Evolutionary conservation across 352 stramenopile genomes (phyloP).

Genomic region (Phytopythium montanum): DNA sequence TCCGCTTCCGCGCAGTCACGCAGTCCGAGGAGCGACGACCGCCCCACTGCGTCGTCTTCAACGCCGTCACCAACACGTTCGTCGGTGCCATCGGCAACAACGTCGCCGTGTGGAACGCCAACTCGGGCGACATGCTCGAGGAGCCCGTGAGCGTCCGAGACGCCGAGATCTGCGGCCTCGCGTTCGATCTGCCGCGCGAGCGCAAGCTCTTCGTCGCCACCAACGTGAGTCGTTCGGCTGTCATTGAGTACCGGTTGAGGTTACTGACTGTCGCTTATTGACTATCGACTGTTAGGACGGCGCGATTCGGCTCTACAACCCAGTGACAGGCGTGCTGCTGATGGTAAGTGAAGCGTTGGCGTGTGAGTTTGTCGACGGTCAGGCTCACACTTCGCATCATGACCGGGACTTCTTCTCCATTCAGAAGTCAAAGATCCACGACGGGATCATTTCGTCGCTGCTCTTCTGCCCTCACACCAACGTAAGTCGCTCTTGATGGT

Average conservation of each 20-base stretch:
- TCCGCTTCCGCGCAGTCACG: slow-evolving; percentile 42
- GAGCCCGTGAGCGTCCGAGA: slow-evolving; percentile 43
- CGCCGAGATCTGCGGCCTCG: slow-evolving; percentile 52
- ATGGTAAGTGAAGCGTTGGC: slow-evolving; percentile 20
- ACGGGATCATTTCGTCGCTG: slow-evolving; percentile 52
- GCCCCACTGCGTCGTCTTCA: slow-evolving; percentile 48
- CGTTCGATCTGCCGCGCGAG: slow-evolving; percentile 55
- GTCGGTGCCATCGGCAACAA: slow-evolving; percentile 49
- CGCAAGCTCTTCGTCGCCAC: slow-evolving; percentile 70
- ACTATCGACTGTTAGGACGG: slow-evolving; percentile 34
- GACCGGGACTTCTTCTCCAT: not conserved
- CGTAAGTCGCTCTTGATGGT: slow-evolving; percentile 19
- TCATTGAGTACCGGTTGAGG: not conserved
- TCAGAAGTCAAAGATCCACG: slow-evolving; percentile 51
- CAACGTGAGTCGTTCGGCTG: slow-evolving; percentile 37
- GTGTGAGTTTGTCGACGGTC: not conserved
- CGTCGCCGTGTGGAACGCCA: slow-evolving; percentile 67
- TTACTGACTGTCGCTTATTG: not conserved
- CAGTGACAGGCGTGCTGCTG: slow-evolving; percentile 49
- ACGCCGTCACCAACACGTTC: slow-evolving; percentile 55
- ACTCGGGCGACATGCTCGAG: slow-evolving; percentile 55
- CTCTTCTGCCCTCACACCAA: slow-evolving; percentile 51
- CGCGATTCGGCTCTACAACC: slow-evolving; percentile 63
- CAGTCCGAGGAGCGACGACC: slow-evolving; percentile 12
- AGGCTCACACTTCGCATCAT: slow-evolving; percentile 1